These are phyloP conservation scores for Pilasporangium apinafurcum DNA, from an alignment of 352 stramenopile species.

Conservation along the genomic window DNA sequence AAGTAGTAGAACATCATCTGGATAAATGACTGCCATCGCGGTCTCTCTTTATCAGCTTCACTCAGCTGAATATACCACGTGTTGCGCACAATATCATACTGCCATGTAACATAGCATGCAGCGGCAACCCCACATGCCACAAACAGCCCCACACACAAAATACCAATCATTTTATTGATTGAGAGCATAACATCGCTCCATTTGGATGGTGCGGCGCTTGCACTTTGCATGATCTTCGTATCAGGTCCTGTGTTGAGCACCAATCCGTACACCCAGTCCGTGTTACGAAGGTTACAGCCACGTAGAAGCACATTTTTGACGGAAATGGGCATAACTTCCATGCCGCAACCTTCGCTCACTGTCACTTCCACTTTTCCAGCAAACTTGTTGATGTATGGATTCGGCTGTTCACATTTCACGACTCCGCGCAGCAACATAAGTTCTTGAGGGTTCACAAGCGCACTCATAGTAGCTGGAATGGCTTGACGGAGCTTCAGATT, in stretches of 20 bases:
- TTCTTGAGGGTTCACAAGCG: slow-evolving; percentile 40
- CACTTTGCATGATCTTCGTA: slow-evolving; percentile 90
- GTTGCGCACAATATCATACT: slow-evolving; percentile 62
- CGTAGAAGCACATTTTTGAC: slow-evolving; percentile 89
- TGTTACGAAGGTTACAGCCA: slow-evolving; percentile 86
- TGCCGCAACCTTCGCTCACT: slow-evolving; percentile 50
- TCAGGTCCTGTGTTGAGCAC: slow-evolving; percentile 89
- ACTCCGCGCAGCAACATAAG: slow-evolving; percentile 49
- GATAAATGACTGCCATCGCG: slow-evolving; percentile 54
- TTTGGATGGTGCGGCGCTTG: slow-evolving; percentile 69
- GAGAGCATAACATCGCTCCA: slow-evolving; percentile 77
- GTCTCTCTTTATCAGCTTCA: slow-evolving; percentile 21
- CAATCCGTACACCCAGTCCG: slow-evolving; percentile 79
- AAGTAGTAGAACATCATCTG: slow-evolving; percentile 93
- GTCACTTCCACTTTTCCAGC: slow-evolving; percentile 75
- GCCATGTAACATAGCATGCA: slow-evolving; percentile 72
- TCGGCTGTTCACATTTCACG: slow-evolving; percentile 72
- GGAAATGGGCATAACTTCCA: slow-evolving; percentile 71
- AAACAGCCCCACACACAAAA: slow-evolving; percentile 62
- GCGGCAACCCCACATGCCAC: slow-evolving; percentile 56
- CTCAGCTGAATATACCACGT: slow-evolving; percentile 70
- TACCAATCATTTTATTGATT: slow-evolving; percentile 79
- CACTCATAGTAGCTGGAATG: slow-evolving; percentile 60
- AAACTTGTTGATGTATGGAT: slow-evolving; percentile 87
- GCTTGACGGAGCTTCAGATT: slow-evolving; percentile 89